phyloP scores from a whole-genome alignment of 495 filamentous ascomycete genomes.

The Baudoinia panamericana region DNA sequence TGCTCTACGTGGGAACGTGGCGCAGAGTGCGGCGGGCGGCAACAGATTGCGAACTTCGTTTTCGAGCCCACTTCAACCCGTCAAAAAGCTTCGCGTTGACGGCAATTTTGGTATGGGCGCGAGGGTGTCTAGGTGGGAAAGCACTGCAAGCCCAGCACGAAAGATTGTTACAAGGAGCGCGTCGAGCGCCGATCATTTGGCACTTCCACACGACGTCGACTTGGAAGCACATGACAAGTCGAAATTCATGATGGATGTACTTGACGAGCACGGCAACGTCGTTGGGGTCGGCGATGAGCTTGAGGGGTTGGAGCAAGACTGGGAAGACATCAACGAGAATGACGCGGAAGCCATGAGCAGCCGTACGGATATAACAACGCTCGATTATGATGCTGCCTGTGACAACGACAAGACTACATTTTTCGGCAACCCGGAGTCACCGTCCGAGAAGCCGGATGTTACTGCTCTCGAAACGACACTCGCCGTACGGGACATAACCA shows the following conservation, averaged over 20 bases:
- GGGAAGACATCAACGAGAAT: conserved; percentile 9
- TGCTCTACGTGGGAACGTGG: not conserved
- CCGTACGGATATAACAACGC: no score
- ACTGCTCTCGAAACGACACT: no score
- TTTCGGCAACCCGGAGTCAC: no score
- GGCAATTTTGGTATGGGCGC: not conserved
- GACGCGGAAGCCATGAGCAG: no score
- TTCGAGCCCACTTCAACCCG: conserved; percentile 8
- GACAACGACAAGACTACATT: no score
- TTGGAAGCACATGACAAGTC: not conserved
- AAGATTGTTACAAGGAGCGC: conserved; percentile 20
- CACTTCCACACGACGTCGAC: conserved; percentile 1
- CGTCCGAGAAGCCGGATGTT: no score
- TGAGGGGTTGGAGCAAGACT: not conserved
- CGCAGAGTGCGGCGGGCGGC: not conserved
- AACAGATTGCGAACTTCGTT: no score
- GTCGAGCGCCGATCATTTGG: not conserved
- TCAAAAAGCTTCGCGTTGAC: conserved; percentile 19
- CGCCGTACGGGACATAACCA: no score
- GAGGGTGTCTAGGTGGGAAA: conserved; percentile 12
- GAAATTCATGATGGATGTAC: conserved; percentile 2
- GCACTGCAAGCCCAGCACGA: conserved; percentile 8
- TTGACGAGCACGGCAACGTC: conserved; percentile 7
- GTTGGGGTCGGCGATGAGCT: conserved; percentile 7
- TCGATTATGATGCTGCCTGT: no score